Percentiles rank a stretch among this genome's conserved stretches.
Evolutionary conservation across 75 land plant species (phyloP).

Genomic region (Azolla pinnata): DNA sequence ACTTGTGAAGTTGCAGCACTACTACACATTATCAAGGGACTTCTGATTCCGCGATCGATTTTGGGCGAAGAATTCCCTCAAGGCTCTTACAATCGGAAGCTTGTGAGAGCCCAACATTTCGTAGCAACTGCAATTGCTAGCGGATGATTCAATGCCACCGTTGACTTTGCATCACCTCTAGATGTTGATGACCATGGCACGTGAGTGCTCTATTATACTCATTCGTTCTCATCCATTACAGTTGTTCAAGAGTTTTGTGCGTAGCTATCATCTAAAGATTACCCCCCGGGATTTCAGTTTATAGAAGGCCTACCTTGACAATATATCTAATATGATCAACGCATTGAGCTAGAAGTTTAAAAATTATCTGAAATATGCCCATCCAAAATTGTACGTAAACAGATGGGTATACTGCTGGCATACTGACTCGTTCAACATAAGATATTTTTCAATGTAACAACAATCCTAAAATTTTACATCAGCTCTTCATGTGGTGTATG

Average conservation of each 20-base stretch:
- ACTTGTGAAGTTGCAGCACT: conserved; percentile 10
- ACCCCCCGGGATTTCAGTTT: too few relatives aligned
- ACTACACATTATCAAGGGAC: conserved; percentile 11
- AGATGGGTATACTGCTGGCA: neutral
- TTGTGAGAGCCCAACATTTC: conserved; percentile 19
- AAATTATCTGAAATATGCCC: neutral
- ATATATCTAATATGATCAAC: too few relatives aligned
- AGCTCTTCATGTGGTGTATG: neutral
- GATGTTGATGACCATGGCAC: conserved; percentile 26
- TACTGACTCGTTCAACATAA: neutral
- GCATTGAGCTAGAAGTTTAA: too few relatives aligned
- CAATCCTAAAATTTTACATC: neutral
- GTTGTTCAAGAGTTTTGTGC: neutral
- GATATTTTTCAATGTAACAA: neutral
- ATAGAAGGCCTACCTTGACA: too few relatives aligned
- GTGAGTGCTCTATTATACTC: conserved; percentile 7
- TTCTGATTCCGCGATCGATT: too few relatives aligned
- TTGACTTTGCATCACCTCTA: conserved; percentile 18
- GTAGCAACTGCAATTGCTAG: conserved; percentile 9
- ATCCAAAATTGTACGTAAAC: neutral
- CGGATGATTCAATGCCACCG: conserved; percentile 13
- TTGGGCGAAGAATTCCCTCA: conserved; percentile 15
- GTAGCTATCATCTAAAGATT: neutral
- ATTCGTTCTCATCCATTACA: neutral
- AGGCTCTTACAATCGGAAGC: conserved; percentile 21